phyloP scores from a whole-genome alignment of 208 protist species.

The Histomonas meleagridis region DNA sequence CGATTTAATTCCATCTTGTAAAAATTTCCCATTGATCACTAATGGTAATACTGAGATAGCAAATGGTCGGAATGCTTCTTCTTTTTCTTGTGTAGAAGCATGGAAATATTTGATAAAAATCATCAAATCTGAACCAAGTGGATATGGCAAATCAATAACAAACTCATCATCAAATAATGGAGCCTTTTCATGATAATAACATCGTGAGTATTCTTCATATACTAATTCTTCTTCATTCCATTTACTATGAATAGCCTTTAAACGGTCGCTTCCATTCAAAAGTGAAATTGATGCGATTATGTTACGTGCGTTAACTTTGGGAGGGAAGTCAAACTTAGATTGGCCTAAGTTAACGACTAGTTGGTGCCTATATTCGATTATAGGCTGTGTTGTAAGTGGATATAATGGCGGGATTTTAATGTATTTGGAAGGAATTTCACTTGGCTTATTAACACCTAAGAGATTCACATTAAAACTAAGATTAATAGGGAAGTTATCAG shows the following conservation, averaged over 20 bases:
- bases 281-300: neutral
- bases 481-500: neutral
- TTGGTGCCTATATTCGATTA: neutral
- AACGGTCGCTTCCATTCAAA: neutral
- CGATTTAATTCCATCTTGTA: neutral
- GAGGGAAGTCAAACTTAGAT: neutral
- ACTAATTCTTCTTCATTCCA: neutral
- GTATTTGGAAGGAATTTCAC: neutral
- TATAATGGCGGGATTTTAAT: neutral
- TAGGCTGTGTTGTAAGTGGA: neutral
- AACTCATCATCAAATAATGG: slow-evolving; percentile 22
- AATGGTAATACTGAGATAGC: neutral
- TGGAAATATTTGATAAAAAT: neutral
- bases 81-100: neutral
- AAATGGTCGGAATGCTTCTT: neutral
- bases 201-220: neutral
- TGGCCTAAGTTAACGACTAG: neutral
- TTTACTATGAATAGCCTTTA: neutral
- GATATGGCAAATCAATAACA: neutral
- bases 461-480: neutral
- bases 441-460: neutral
- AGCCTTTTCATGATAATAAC: neutral
- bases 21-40: neutral
- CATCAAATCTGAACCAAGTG: neutral
- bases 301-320: neutral